Percentiles rank a stretch among this genome's conserved stretches.
Conservation (phyloP, 768 basidiomycete species). For the Chalciporus chontae region DNA sequence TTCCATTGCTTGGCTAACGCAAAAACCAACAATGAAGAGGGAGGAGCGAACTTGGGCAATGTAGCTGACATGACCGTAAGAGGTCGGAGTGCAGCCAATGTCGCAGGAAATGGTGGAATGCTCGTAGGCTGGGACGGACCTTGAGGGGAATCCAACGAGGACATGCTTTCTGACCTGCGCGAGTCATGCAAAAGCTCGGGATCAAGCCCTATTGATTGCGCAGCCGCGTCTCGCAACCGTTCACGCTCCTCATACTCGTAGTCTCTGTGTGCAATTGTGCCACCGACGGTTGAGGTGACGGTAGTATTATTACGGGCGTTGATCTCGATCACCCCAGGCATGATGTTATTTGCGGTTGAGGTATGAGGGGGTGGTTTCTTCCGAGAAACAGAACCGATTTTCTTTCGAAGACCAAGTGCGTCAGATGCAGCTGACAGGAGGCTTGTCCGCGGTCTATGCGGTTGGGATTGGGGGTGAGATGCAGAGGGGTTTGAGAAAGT, state of each 20-base stretch:
- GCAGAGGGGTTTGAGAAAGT: slow-evolving; percentile 14
- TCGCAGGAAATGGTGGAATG: slow-evolving; percentile 63
- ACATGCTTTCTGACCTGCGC: slow-evolving; percentile 16
- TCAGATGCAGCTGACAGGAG: slow-evolving; percentile 54
- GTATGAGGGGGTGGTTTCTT: slow-evolving; percentile 34
- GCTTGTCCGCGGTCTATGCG: slow-evolving; percentile 40
- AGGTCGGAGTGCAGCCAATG: slow-evolving; percentile 45
- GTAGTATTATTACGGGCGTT: slow-evolving; percentile 36
- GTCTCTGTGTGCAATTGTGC: slow-evolving; percentile 33
- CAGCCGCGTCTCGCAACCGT: slow-evolving; percentile 71
- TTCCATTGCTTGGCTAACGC: slow-evolving; percentile 76
- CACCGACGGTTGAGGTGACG: slow-evolving; percentile 18
- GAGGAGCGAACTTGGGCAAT: slow-evolving; percentile 66
- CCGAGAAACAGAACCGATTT: slow-evolving; percentile 38
- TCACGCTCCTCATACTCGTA: slow-evolving; percentile 71
- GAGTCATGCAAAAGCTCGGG: slow-evolving; percentile 46
- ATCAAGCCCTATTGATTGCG: slow-evolving; percentile 69
- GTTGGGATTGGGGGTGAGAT: slow-evolving; percentile 11
- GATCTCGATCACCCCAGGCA: slow-evolving; percentile 76
- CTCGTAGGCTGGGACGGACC: slow-evolving; percentile 4
- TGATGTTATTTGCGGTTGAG: slow-evolving; percentile 36
- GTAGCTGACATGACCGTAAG: slow-evolving; percentile 50
- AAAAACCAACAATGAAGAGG: slow-evolving; percentile 67
- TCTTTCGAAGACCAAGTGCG: slow-evolving; percentile 42
- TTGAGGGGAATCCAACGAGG: slow-evolving; percentile 19